Percentiles rank a stretch among this genome's conserved stretches.
Evolutionary conservation across 1,284 basidiomycete species (phyloP).

Genomic region (Abortiporus biennis): DNA sequence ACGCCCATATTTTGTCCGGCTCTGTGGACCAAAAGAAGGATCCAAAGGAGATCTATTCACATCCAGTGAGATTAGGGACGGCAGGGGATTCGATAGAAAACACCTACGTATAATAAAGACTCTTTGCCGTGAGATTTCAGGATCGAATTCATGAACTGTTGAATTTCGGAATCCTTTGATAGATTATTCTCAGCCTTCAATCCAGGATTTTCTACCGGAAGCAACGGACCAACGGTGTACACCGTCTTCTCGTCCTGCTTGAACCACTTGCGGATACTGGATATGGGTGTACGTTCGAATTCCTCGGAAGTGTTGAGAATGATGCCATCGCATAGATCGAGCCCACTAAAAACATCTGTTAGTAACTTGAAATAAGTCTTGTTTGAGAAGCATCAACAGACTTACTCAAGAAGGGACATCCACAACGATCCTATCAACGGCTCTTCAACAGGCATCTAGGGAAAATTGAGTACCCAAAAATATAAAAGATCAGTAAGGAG

Average conservation of each 20-base stretch:
- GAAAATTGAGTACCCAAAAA: background rate
- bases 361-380: background rate
- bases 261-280: conserved; percentile 3
- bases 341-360: background rate
- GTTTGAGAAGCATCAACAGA: background rate
- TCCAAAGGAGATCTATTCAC: conserved; percentile 9
- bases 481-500: background rate
- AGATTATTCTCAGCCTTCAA: background rate
- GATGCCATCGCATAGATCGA: conserved; percentile 2
- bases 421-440: background rate
- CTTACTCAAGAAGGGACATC: background rate
- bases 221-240: conserved; percentile 4
- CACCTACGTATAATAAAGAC: conserved; percentile 2
- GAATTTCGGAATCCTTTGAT: background rate
- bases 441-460: background rate
- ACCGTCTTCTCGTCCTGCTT: background rate
- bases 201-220: background rate
- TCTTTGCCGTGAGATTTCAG: background rate
- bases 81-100: background rate
- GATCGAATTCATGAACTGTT: background rate
- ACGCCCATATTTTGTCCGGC: conserved; percentile 7
- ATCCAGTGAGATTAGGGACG: background rate
- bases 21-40: conserved; percentile 7
- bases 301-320: conserved; percentile 3
- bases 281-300: conserved; percentile 4